These are phyloP conservation scores for Podaxis sp. DNA, from an alignment of 768 basidiomycete species.

Conservation along the genomic window DNA sequence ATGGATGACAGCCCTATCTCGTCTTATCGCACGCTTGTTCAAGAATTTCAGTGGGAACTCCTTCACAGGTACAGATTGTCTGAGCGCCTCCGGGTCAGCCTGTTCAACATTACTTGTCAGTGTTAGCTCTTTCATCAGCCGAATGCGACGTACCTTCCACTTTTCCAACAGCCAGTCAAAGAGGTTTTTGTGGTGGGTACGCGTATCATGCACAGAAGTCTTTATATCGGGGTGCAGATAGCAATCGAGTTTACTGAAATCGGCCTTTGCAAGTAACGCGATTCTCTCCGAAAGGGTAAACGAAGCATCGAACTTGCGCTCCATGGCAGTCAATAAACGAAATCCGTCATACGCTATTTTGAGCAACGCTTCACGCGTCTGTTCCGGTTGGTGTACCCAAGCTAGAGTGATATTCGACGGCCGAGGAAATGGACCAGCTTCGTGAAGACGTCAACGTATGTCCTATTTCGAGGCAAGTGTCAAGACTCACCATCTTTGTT, in stretches of 20 bases:
- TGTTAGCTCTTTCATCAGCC: neutral
- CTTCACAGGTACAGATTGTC: neutral
- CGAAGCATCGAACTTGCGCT: neutral
- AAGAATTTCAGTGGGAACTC: neutral
- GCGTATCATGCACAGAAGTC: neutral
- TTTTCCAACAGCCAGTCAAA: slow-evolving; percentile 6
- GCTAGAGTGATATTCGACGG: neutral
- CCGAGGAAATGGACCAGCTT: neutral
- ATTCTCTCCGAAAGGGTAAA: neutral
- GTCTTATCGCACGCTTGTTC: neutral
- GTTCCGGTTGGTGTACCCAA: neutral
- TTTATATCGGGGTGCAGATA: slow-evolving; percentile 8
- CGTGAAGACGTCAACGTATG: neutral
- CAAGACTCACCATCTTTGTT: neutral
- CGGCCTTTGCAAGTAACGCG: neutral
- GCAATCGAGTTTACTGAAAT: slow-evolving; percentile 15
- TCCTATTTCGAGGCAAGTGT: neutral
- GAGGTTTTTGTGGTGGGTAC: neutral
- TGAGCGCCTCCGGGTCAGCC: neutral
- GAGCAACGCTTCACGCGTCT: neutral
- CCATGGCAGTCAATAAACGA: neutral
- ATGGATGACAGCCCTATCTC: slow-evolving; percentile 4
- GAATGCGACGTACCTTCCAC: neutral
- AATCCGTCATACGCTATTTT: slow-evolving; percentile 7
- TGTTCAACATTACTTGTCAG: neutral